Evolutionary conservation across 169 alveolate species (phyloP).

Genomic region (Amoebophrya sp.): DNA sequence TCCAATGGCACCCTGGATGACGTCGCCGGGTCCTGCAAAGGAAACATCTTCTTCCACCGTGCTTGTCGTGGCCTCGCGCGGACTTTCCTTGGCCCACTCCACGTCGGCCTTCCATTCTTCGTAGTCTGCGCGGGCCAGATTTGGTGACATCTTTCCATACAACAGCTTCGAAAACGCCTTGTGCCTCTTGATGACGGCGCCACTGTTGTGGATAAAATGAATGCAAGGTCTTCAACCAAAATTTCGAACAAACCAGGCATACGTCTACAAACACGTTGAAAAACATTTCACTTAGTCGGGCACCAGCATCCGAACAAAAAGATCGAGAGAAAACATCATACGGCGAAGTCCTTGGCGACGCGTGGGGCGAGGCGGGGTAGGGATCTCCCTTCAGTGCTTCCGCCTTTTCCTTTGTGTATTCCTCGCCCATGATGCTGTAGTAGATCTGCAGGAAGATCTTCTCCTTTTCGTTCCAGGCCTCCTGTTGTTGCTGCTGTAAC

Average conservation of each 20-base stretch:
- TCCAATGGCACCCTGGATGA: no score
- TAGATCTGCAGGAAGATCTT: not conserved
- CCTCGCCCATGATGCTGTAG: not conserved
- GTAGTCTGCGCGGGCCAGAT: not conserved
- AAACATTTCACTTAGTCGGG: no score
- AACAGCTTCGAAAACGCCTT: not conserved
- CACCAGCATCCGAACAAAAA: no score
- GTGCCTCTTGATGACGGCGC: not conserved
- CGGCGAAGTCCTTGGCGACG: conserved; percentile 1
- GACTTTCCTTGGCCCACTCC: no score
- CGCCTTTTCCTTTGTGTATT: not conserved
- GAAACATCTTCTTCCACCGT: no score
- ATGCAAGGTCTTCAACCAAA: no score
- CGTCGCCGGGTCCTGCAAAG: no score
- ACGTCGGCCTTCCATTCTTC: not conserved
- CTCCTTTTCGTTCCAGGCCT: not conserved
- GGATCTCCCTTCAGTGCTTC: not conserved
- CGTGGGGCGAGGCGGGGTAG: not conserved
- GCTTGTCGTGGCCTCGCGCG: no score
- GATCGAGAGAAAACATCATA: no score
- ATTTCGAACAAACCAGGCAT: no score
- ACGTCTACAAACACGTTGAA: no score
- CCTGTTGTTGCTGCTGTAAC: not conserved
- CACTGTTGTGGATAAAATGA: no score
- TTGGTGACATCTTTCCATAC: not conserved